phyloP scores from a whole-genome alignment of 306 rosid species.

The Cucurbita ficifolia region DNA sequence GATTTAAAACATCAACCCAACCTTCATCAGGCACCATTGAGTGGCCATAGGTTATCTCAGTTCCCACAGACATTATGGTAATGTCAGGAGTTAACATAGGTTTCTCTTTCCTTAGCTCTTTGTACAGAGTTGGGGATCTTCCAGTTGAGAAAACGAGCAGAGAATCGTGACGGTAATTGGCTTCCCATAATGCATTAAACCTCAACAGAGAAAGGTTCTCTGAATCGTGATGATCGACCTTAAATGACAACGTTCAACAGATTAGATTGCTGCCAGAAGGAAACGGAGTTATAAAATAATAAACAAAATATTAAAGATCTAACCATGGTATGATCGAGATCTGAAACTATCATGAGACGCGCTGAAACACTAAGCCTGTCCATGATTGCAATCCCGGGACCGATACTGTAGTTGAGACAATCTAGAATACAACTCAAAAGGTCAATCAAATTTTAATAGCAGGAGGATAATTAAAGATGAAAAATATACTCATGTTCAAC shows the following conservation, averaged over 20 bases:
- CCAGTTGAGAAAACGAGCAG: conserved; percentile 89
- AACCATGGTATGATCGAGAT: conserved; percentile 98
- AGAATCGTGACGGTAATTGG: conserved; percentile 70
- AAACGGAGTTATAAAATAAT: neutral
- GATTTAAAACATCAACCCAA: conserved; percentile 66
- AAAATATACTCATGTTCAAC: neutral
- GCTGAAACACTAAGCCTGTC: conserved; percentile 45
- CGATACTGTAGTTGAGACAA: conserved; percentile 16
- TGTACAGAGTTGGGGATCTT: conserved; percentile 79
- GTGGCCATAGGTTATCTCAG: conserved; percentile 88
- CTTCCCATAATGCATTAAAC: conserved; percentile 89
- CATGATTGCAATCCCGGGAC: conserved; percentile 30
- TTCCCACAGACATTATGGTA: conserved; percentile 90
- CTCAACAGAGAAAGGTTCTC: conserved; percentile 70
- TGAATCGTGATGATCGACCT: conserved; percentile 90
- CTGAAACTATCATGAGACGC: conserved; percentile 87
- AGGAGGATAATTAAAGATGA: neutral
- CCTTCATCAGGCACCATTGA: conserved; percentile 76
- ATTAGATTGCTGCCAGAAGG: conserved; percentile 14
- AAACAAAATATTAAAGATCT: conserved; percentile 8
- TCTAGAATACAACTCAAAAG: neutral
- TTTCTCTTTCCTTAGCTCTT: conserved; percentile 76
- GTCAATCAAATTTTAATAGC: neutral
- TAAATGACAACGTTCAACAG: conserved; percentile 16
- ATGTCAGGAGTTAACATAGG: conserved; percentile 96